phyloP scores from a whole-genome alignment of 108 stramenopile genomes.

The Ochromonas danica region DNA sequence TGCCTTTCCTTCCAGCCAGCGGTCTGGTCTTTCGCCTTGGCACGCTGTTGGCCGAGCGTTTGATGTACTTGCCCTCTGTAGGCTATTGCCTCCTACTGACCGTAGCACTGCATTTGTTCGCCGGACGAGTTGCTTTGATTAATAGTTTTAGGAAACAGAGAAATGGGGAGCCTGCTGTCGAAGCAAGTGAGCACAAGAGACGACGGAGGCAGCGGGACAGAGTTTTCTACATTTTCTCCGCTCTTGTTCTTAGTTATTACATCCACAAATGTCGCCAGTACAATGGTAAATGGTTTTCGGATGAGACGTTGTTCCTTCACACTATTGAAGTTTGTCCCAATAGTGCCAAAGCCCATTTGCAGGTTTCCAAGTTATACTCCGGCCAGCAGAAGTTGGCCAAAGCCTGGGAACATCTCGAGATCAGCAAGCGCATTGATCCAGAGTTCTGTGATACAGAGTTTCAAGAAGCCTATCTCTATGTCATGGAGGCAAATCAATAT shows the following conservation, averaged over 20 bases:
- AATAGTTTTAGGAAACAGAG: not conserved
- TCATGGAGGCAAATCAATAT: no score
- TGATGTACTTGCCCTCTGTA: conserved; percentile 7
- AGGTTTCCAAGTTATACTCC: conserved; percentile 12
- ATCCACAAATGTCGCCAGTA: not conserved
- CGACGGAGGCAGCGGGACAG: no score
- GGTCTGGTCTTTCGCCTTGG: conserved; percentile 21
- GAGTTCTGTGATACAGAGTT: conserved; percentile 19
- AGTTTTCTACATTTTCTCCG: not conserved
- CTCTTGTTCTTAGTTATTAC: not conserved
- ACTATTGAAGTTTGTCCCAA: conserved; percentile 4
- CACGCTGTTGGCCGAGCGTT: conserved; percentile 33
- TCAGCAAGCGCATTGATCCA: conserved; percentile 2
- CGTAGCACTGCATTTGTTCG: not conserved
- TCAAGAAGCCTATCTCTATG: conserved; percentile 24
- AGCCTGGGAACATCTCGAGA: not conserved
- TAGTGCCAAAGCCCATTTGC: conserved; percentile 1
- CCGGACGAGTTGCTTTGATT: not conserved
- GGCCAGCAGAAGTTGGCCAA: not conserved
- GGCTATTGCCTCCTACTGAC: conserved; percentile 22
- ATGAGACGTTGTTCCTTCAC: not conserved
- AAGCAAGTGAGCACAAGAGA: not conserved
- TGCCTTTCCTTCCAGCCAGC: conserved; percentile 3
- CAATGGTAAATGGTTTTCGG: not conserved
- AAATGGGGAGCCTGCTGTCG: not conserved